Conservation (phyloP, 2,329 filamentous ascomycete species). For the Beauveria bassiana region DNA sequence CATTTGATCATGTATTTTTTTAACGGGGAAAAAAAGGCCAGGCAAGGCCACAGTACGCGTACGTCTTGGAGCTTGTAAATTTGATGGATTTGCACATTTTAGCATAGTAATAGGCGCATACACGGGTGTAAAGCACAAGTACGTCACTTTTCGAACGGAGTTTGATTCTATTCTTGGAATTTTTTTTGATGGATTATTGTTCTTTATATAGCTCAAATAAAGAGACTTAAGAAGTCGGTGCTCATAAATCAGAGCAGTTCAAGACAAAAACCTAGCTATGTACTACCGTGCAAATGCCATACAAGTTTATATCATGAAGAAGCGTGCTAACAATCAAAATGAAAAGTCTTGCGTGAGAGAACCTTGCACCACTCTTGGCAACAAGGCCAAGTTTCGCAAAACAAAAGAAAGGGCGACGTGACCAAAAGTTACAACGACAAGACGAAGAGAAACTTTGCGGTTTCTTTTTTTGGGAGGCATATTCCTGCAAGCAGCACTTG, state of each 20-base stretch:
- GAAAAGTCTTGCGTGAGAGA: background rate
- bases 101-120: background rate
- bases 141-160: background rate
- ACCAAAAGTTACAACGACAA: too few species aligned
- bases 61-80: background rate
- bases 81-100: background rate
- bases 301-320: background rate
- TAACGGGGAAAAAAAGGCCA: background rate
- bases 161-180: background rate
- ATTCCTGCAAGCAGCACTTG: background rate
- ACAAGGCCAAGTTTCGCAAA: background rate
- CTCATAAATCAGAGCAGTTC: background rate
- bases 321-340: background rate
- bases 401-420: background rate
- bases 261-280: background rate
- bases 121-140: background rate
- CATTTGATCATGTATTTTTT: background rate
- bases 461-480: background rate
- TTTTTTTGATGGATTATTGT: background rate
- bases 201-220: background rate
- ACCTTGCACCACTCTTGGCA: background rate
- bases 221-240: background rate
- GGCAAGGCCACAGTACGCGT: background rate
- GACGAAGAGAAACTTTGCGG: too few species aligned
- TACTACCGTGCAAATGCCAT: conserved; percentile 10